Evolutionary conservation across 441 rosid species (phyloP).

Genomic region (Geranium incanum): DNA sequence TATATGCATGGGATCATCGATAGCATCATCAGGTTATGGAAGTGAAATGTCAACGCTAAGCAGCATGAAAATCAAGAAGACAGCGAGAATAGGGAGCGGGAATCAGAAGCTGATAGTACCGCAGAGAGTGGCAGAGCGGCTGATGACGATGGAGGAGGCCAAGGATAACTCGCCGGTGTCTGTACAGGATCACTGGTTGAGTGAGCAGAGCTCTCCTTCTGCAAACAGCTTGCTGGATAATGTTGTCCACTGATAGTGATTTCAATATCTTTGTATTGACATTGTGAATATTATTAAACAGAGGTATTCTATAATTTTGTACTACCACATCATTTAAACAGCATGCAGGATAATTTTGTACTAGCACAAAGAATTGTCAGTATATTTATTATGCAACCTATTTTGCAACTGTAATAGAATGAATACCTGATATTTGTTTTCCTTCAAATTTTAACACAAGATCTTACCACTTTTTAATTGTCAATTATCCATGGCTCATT

Average conservation of each 20-base stretch:
- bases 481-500: conserved; percentile 62
- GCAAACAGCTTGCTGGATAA: conserved; percentile 19
- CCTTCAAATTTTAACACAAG: too few relatives aligned
- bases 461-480: too few relatives aligned
- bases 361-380: too few relatives aligned
- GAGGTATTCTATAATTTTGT: not conserved
- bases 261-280: not conserved
- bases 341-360: too few relatives aligned
- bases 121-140: conserved; percentile 2
- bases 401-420: too few relatives aligned
- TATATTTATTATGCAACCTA: too few relatives aligned
- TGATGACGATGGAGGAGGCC: conserved; percentile 10
- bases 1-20: conserved; percentile 46
- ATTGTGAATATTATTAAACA: not conserved
- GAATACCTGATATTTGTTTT: too few relatives aligned
- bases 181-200: conserved; percentile 22
- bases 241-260: conserved; percentile 2
- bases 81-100: not conserved
- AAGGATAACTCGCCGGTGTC: conserved; percentile 21
- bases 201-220: conserved; percentile 24
- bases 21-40: conserved; percentile 34
- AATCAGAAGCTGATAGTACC: conserved; percentile 7
- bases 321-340: not conserved
- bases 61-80: not conserved
- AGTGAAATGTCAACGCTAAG: conserved; percentile 23